Evolutionary conservation across 306 rosid species (phyloP).

Genomic region (Comarum palustre): DNA sequence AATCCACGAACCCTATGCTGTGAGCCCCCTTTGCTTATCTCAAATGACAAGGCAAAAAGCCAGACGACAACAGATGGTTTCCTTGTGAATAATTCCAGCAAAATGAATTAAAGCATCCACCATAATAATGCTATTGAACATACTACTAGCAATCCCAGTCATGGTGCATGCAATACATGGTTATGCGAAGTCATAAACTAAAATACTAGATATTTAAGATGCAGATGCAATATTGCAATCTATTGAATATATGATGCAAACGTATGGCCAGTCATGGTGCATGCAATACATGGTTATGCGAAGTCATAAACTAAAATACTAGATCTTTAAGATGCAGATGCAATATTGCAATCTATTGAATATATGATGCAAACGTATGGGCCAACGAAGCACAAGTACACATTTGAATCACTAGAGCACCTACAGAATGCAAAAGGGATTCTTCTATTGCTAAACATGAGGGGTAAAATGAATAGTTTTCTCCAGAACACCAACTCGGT

Average conservation of each 20-base stretch:
- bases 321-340: too few relatives aligned
- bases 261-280: neutral
- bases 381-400: neutral
- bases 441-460: neutral
- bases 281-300: too few relatives aligned
- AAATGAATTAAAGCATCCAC: neutral
- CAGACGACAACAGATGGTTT: constrained; percentile 76
- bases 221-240: neutral
- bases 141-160: neutral
- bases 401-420: neutral
- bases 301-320: too few relatives aligned
- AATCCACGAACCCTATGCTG: constrained; percentile 77
- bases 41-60: constrained; percentile 75
- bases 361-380: neutral
- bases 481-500: neutral
- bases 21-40: constrained; percentile 69
- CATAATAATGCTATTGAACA: neutral
- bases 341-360: neutral
- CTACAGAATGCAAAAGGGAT: neutral
- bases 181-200: neutral
- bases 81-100: constrained; percentile 42
- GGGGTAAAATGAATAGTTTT: neutral
- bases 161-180: neutral
- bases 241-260: neutral
- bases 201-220: neutral